A percentile compares a stretch with the other conserved stretches of the same genome.
Evolutionary conservation across 345 rosid genomes (phyloP).

Genomic region (Hevea brasiliensis): DNA sequence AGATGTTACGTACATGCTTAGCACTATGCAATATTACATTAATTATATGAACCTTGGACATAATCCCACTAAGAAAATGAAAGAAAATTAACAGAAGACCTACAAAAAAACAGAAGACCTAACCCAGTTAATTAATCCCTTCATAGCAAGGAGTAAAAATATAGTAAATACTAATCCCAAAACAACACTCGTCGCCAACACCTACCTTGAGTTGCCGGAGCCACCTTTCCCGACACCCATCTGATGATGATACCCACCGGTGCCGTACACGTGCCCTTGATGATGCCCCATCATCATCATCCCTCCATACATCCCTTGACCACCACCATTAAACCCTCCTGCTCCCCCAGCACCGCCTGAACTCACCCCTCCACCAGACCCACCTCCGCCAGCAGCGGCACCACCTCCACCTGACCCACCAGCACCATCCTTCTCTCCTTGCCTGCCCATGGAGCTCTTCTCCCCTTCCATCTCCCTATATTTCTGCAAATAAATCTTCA

Average conservation of each 20-base stretch:
- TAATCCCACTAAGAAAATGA: not conserved
- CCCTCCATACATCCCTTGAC: conserved; percentile 21
- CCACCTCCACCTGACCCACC: conserved; percentile 30
- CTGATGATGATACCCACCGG: conserved; percentile 34
- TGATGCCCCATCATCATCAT: conserved; percentile 26
- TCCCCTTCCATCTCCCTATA: conserved; percentile 30
- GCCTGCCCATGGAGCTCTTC: conserved; percentile 40
- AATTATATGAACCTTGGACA: not conserved
- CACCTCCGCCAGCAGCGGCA: conserved; percentile 23
- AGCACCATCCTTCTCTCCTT: conserved; percentile 38
- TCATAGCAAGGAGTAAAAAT: not conserved
- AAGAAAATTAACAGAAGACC: not conserved
- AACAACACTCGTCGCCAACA: not conserved
- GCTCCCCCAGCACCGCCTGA: no score
- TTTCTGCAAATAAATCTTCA: conserved; percentile 25
- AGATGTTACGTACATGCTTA: no score
- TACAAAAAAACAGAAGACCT: not conserved
- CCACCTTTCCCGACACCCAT: conserved; percentile 35
- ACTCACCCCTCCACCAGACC: conserved; percentile 2
- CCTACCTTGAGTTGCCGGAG: conserved; percentile 21
- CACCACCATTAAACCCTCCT: conserved; percentile 16
- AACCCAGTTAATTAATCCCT: not conserved
- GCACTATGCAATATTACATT: no score
- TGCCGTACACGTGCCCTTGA: conserved; percentile 13
- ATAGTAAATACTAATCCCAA: not conserved